Percentiles rank a stretch among this genome's conserved stretches.
Evolutionary conservation across 139 green algal genomes (phyloP).

Genomic region (Gonium pectorale): DNA sequence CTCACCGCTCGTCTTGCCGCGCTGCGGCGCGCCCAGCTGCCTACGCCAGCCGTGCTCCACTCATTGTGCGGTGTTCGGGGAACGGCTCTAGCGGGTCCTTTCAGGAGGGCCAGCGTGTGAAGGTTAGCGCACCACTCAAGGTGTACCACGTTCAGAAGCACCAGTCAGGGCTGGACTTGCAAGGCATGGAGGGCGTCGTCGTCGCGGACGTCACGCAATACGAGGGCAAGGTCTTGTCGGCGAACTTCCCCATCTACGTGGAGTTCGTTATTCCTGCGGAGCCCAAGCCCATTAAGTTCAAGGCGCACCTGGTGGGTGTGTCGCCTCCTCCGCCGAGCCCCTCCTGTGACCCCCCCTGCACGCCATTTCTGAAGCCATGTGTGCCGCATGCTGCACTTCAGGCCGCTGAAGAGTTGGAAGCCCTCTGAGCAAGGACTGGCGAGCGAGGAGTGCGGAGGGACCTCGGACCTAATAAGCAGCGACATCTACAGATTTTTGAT

Average conservation of each 20-base stretch:
- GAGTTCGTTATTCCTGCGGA: slow-evolving; percentile 63
- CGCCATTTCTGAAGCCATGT: neutral
- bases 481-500: too few species aligned
- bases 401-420: slow-evolving; percentile 21
- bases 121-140: slow-evolving; percentile 62
- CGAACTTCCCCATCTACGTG: slow-evolving; percentile 77
- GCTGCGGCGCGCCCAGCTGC: neutral
- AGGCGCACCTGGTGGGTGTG: slow-evolving; percentile 77
- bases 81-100: slow-evolving; percentile 40
- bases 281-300: slow-evolving; percentile 68
- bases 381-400: neutral
- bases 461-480: neutral
- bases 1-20: neutral
- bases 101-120: slow-evolving; percentile 58
- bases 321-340: neutral
- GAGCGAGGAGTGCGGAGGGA: neutral
- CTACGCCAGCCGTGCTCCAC: neutral
- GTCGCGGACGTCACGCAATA: slow-evolving; percentile 62
- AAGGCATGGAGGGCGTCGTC: slow-evolving; percentile 76
- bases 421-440: neutral
- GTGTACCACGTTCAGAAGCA: slow-evolving; percentile 71
- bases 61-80: slow-evolving; percentile 25
- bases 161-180: slow-evolving; percentile 68
- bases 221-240: slow-evolving; percentile 78
- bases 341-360: too few species aligned